Evolutionary conservation across 345 rosid species (phyloP).

Genomic region (Eutrema yunnanense): DNA sequence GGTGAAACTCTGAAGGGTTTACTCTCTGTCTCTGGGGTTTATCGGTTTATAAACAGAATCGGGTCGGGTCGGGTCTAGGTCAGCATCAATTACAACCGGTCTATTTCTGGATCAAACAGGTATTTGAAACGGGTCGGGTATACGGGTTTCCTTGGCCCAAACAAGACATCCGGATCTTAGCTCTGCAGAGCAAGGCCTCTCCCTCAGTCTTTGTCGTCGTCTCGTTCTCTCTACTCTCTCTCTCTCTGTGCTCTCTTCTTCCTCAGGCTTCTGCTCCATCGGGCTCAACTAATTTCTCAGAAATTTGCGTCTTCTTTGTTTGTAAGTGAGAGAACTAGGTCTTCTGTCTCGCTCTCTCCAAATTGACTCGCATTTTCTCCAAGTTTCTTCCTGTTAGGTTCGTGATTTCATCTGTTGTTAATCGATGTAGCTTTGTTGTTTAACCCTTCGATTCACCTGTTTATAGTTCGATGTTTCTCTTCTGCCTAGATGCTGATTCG

Average conservation of each 20-base stretch:
- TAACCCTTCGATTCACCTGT: neutral
- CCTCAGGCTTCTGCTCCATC: constrained; percentile 17
- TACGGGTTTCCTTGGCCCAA: neutral
- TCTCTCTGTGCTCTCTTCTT: neutral
- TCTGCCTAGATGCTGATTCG: neutral
- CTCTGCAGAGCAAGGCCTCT: neutral
- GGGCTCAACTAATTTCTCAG: neutral
- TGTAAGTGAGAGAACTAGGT: neutral
- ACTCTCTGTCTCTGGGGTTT: constrained; percentile 26
- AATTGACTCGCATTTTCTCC: neutral
- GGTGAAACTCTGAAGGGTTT: constrained; percentile 10
- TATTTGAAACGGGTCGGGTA: neutral
- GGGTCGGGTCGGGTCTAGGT: constrained; percentile 12
- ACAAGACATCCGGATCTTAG: constrained; percentile 7
- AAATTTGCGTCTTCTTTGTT: neutral
- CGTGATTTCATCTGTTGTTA: constrained; percentile 6
- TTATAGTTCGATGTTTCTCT: neutral
- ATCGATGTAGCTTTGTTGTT: constrained; percentile 4
- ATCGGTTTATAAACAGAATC: constrained; percentile 7
- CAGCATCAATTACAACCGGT: neutral
- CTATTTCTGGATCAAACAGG: neutral
- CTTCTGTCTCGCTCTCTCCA: neutral
- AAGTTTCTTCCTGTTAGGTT: neutral
- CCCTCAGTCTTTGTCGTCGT: too few relatives aligned
- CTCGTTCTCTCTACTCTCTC: neutral